Percentiles rank a stretch among this genome's conserved stretches.
Conservation (phyloP, 257 asterid species). For the Jacaranda copaia region DNA sequence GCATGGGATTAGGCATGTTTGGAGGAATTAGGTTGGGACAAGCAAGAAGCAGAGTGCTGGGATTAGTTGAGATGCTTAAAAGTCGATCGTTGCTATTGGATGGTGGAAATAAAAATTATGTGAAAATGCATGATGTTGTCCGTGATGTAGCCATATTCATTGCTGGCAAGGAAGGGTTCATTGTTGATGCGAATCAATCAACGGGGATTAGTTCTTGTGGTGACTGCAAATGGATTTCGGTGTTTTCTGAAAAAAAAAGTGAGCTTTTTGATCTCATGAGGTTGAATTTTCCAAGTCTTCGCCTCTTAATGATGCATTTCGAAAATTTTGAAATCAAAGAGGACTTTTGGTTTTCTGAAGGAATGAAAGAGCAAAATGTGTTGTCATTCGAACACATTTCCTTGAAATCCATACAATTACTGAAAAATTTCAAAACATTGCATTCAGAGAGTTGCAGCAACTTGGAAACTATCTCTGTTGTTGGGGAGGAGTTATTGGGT, state of each 20-base stretch:
- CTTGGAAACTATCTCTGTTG: background rate
- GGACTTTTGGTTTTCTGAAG: background rate
- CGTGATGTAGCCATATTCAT: constrained; percentile 7
- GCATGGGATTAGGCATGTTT: constrained; percentile 10
- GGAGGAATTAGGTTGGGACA: constrained; percentile 3
- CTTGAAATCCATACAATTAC: background rate
- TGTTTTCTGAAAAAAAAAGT: background rate
- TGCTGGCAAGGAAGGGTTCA: background rate
- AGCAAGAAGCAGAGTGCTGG: constrained; percentile 12
- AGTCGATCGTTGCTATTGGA: background rate
- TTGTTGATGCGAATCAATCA: background rate
- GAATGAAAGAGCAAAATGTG: background rate
- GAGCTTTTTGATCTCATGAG: background rate
- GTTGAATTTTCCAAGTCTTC: constrained; percentile 18
- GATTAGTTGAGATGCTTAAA: background rate
- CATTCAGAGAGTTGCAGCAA: background rate
- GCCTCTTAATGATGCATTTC: background rate
- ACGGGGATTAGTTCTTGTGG: background rate
- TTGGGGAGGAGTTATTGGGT: no score
- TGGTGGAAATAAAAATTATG: background rate
- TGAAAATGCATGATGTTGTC: constrained; percentile 26
- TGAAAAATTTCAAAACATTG: constrained; percentile 4
- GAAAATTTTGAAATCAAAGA: no score
- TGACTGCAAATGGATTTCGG: constrained; percentile 4
- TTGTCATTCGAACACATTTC: background rate